Conservation (phyloP, 1,284 basidiomycete species). For the Ceratobasidium sp. region DNA sequence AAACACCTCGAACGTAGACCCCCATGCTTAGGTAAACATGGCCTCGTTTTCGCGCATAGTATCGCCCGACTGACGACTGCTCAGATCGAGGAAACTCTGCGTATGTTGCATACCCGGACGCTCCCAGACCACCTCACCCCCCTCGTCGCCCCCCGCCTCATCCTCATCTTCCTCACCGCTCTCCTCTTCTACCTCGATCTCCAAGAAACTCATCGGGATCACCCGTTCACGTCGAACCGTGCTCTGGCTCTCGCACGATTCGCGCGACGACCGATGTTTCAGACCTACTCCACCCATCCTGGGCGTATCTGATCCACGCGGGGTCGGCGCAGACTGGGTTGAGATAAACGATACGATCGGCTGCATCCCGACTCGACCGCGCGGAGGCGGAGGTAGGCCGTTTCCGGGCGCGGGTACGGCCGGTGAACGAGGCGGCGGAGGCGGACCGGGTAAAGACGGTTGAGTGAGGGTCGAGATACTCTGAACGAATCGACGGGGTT, state of each 20-base stretch:
- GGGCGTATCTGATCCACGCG: neutral
- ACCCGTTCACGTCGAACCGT: conserved; percentile 36
- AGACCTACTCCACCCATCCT: conserved; percentile 3
- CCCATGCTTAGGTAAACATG: conserved; percentile 14
- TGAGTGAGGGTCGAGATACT: conserved; percentile 28
- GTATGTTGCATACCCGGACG: conserved; percentile 18
- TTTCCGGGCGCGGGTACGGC: neutral
- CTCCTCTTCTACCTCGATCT: conserved; percentile 29
- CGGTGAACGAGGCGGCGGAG: conserved; percentile 22
- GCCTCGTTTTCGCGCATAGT: conserved; percentile 37
- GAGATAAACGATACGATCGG: conserved; percentile 42
- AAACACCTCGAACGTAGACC: neutral
- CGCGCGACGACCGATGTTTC: conserved; percentile 19
- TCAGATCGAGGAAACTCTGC: conserved; percentile 37
- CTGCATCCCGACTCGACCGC: conserved; percentile 24
- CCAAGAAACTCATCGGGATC: conserved; percentile 34
- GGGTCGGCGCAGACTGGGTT: conserved; percentile 25
- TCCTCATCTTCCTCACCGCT: conserved; percentile 21
- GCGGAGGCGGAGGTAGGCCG: conserved; percentile 27
- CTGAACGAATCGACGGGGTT: conserved; percentile 24
- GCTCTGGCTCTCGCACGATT: conserved; percentile 31
- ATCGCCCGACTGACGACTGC: conserved; percentile 39
- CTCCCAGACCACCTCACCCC: neutral
- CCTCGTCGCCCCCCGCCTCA: conserved; percentile 3
- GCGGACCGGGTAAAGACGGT: conserved; percentile 2